Percentiles rank a stretch among this genome's conserved stretches.
phyloP scores from a whole-genome alignment of 352 stramenopile genomes.

The Pythium brachiatum region DNA sequence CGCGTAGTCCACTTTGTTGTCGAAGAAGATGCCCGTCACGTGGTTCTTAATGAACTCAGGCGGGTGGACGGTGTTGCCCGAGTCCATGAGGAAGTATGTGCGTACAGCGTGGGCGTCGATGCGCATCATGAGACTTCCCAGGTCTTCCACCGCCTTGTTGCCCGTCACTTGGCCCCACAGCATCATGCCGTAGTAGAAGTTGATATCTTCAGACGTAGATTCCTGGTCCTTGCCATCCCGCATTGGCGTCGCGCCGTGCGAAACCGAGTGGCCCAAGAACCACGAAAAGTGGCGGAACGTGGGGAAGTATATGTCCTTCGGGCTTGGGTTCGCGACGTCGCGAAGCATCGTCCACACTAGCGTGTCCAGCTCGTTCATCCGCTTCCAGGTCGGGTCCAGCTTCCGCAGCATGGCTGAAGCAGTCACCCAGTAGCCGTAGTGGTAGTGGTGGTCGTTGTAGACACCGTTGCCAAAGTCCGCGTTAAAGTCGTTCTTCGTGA shows the following conservation, averaged over 20 bases:
- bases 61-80: conserved; percentile 60
- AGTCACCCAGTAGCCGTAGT: conserved; percentile 75
- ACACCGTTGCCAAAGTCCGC: conserved; percentile 75
- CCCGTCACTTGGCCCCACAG: conserved; percentile 63
- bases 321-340: conserved; percentile 68
- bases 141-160: conserved; percentile 54
- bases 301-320: conserved; percentile 47
- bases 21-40: conserved; percentile 78
- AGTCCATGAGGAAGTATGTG: conserved; percentile 70
- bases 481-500: conserved; percentile 46
- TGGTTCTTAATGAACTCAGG: conserved; percentile 64
- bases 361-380: conserved; percentile 51
- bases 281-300: conserved; percentile 77
- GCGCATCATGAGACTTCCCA: conserved; percentile 75
- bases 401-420: conserved; percentile 61
- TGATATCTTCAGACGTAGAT: conserved; percentile 75
- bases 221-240: conserved; percentile 75
- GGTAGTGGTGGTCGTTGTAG: conserved; percentile 86
- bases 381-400: conserved; percentile 56
- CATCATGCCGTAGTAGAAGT: conserved; percentile 80
- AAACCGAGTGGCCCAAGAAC: conserved; percentile 76
- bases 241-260: conserved; percentile 55
- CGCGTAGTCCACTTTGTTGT: conserved; percentile 75
- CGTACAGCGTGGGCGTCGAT: conserved; percentile 57
- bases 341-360: conserved; percentile 66